Evolutionary conservation across 2,329 filamentous ascomycete species (phyloP).

Genomic region (Dryadomyces quercivorus): DNA sequence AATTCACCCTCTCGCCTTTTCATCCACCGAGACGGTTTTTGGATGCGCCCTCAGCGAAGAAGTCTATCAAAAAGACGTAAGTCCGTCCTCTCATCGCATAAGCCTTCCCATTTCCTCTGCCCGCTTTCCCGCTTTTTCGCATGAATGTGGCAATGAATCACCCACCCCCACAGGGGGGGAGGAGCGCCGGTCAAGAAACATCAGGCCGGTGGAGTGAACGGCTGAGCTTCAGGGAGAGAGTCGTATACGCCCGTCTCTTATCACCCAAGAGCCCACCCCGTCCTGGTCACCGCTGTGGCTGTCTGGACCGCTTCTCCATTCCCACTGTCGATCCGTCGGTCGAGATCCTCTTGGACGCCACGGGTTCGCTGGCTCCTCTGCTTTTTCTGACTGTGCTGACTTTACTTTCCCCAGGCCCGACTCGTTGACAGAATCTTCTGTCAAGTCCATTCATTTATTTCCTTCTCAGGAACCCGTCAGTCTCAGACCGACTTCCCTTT

Average conservation of each 20-base stretch:
- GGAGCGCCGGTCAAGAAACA: not conserved
- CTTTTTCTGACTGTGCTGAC: not conserved
- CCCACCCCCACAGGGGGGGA: not conserved
- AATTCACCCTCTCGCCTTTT: not conserved
- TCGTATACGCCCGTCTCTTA: not conserved
- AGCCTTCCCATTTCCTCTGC: too few relatives aligned
- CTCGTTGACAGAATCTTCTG: slow-evolving; percentile 36
- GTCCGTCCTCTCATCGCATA: not conserved
- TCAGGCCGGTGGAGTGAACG: not conserved
- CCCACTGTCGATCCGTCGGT: too few relatives aligned
- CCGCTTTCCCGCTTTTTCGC: not conserved
- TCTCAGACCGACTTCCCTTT: not conserved
- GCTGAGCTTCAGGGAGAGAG: not conserved
- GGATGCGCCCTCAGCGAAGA: not conserved
- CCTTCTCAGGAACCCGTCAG: slow-evolving; percentile 17
- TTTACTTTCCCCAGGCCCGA: slow-evolving; percentile 19
- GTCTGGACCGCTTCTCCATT: not conserved
- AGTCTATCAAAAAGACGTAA: not conserved
- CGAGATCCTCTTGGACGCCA: slow-evolving; percentile 5
- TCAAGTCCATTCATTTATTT: slow-evolving; percentile 48
- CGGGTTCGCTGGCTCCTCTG: slow-evolving; percentile 13
- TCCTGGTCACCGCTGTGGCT: not conserved
- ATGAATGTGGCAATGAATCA: too few relatives aligned
- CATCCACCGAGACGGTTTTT: not conserved
- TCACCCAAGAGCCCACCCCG: too few relatives aligned